A percentile compares a stretch with the other conserved stretches of the same genome.
Evolutionary conservation across 225 moss, liverwort and hornwort species (phyloP).

Genomic region (Straminergon stramineum): DNA sequence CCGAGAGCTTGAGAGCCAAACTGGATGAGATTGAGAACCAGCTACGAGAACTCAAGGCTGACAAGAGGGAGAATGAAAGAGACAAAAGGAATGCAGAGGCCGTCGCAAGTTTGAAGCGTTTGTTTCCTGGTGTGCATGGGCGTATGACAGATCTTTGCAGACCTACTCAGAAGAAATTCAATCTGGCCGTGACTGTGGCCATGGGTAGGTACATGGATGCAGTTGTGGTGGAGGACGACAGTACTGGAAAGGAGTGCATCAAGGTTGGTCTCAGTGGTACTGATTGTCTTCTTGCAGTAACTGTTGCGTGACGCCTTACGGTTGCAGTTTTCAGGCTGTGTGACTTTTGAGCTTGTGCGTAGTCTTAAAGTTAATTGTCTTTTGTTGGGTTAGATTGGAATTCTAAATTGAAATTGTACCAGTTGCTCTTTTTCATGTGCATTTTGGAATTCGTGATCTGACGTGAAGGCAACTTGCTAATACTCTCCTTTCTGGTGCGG

Average conservation of each 20-base stretch:
- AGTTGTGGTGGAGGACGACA: conserved; percentile 95
- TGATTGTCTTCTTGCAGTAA: background rate
- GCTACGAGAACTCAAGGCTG: conserved; percentile 90
- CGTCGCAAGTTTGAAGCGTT: conserved; percentile 85
- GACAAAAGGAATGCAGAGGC: conserved; percentile 91
- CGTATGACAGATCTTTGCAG: conserved; percentile 99
- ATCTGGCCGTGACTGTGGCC: conserved; percentile 93
- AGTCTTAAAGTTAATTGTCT: background rate
- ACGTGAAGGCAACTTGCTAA: background rate
- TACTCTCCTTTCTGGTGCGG: background rate
- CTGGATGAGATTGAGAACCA: conserved; percentile 84
- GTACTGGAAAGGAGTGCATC: conserved; percentile 94
- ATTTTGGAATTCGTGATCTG: background rate
- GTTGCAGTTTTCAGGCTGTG: background rate
- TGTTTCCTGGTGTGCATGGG: conserved; percentile 98
- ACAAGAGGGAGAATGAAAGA: conserved; percentile 93
- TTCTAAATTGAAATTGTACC: background rate
- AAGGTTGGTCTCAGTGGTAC: conserved; percentile 44
- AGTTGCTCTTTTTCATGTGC: background rate
- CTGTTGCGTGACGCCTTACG: background rate
- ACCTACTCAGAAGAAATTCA: conserved; percentile 96
- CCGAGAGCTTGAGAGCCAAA: conserved; percentile 84
- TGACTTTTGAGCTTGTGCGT: background rate
- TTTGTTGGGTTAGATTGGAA: background rate
- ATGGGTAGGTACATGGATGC: conserved; percentile 99